Evolutionary conservation across 805 yeast genomes (phyloP).

Genomic region (Ogataea siamensis): DNA sequence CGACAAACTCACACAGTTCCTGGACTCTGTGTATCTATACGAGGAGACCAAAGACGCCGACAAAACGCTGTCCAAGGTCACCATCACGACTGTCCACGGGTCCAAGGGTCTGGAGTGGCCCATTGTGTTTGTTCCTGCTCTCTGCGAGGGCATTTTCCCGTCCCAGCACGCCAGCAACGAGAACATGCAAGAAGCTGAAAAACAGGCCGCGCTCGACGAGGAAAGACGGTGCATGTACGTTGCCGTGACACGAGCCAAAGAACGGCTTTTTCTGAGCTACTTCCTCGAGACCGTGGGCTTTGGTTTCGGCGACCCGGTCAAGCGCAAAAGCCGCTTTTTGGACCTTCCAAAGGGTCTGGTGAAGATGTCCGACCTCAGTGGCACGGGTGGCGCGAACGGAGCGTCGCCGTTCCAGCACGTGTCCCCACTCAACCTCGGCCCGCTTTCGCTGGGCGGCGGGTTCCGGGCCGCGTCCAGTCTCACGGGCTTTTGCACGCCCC

Average conservation of each 20-base stretch:
- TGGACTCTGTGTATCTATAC: conserved; percentile 34
- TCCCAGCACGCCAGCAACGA: conserved; percentile 44
- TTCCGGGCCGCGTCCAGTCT: conserved; percentile 3
- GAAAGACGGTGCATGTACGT: conserved; percentile 86
- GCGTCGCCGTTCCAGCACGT: neutral
- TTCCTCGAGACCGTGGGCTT: conserved; percentile 19
- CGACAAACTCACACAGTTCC: conserved; percentile 28
- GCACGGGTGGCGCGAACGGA: neutral
- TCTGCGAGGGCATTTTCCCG: conserved; percentile 67
- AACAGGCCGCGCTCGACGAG: conserved; percentile 42
- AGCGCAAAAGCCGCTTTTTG: conserved; percentile 13
- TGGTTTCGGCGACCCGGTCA: conserved; percentile 14
- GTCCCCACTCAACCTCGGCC: neutral
- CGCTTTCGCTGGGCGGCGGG: neutral
- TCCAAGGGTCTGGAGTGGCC: conserved; percentile 98
- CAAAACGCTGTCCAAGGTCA: conserved; percentile 23
- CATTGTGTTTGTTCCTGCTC: conserved; percentile 76
- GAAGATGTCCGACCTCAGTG: neutral
- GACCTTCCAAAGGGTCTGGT: conserved; percentile 10
- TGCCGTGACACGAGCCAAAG: conserved; percentile 81
- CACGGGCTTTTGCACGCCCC: neutral
- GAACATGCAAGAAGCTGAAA: conserved; percentile 46
- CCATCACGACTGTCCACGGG: conserved; percentile 81
- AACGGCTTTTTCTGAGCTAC: conserved; percentile 26
- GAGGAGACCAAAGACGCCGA: conserved; percentile 22